A percentile compares a stretch with the other conserved stretches of the same genome.
Evolutionary conservation across 2,329 filamentous ascomycete species (phyloP).

Genomic region (Alternaria atra): DNA sequence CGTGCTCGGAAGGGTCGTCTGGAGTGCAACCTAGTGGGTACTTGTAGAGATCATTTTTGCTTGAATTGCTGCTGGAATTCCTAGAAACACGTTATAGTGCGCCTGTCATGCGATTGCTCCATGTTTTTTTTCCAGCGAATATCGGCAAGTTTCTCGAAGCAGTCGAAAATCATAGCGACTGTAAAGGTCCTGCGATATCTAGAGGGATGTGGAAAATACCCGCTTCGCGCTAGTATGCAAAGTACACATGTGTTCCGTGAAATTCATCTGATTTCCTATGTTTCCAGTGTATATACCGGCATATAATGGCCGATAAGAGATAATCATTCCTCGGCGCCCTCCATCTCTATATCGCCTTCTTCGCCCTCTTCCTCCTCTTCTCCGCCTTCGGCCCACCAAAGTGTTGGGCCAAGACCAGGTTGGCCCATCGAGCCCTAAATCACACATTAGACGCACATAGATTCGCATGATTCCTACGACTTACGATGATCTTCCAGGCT

Average conservation of each 20-base stretch:
- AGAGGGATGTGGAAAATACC: too few species aligned
- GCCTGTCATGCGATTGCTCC: not conserved
- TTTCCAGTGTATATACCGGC: too few species aligned
- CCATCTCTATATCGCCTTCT: slow-evolving; percentile 41
- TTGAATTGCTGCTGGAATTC: too few species aligned
- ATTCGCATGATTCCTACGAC: slow-evolving; percentile 15
- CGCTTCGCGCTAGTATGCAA: too few species aligned
- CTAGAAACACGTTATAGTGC: not conserved
- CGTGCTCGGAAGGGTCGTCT: not conserved
- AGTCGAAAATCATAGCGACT: too few species aligned
- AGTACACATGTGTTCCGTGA: not conserved
- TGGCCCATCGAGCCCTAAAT: slow-evolving; percentile 57
- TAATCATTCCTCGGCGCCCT: slow-evolving; percentile 30
- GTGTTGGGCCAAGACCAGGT: slow-evolving; percentile 57
- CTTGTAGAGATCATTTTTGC: not conserved
- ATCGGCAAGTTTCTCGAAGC: too few species aligned
- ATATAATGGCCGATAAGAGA: too few species aligned
- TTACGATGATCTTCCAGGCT: slow-evolving; percentile 71
- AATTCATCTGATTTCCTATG: not conserved
- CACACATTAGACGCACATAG: slow-evolving; percentile 12
- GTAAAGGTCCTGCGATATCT: too few species aligned
- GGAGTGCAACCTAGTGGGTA: not conserved
- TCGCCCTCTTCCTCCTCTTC: slow-evolving; percentile 41
- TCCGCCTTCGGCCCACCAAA: slow-evolving; percentile 56
- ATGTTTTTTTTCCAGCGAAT: too few species aligned